phyloP scores from a whole-genome alignment of 306 rosid species.

The Prinsepia uniflora region DNA sequence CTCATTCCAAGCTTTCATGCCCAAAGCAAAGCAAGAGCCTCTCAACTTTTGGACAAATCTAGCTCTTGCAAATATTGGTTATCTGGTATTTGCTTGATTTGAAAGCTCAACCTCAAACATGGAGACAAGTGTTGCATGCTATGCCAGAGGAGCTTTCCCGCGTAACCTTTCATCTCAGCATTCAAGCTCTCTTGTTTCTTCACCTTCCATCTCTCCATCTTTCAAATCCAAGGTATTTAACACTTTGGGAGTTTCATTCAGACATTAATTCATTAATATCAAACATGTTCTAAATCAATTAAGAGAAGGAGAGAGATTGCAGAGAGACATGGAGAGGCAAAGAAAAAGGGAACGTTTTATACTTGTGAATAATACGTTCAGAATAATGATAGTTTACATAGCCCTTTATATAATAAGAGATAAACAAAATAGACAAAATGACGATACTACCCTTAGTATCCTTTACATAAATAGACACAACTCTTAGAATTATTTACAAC shows the following conservation, averaged over 20 bases:
- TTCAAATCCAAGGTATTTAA: constrained; percentile 32
- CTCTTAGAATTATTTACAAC: too few species aligned
- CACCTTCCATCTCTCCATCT: constrained; percentile 32
- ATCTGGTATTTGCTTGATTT: not conserved
- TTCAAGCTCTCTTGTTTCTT: constrained; percentile 25
- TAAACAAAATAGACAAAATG: too few species aligned
- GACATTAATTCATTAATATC: too few species aligned
- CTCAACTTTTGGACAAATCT: not conserved
- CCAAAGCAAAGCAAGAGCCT: not conserved
- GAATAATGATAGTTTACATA: too few species aligned
- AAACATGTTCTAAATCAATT: too few species aligned
- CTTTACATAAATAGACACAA: too few species aligned
- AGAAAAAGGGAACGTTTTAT: too few species aligned
- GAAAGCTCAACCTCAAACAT: constrained; percentile 4
- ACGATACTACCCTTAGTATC: too few species aligned
- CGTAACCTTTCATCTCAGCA: constrained; percentile 30
- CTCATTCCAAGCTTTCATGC: constrained; percentile 17
- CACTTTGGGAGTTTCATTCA: not conserved
- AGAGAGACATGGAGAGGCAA: too few species aligned
- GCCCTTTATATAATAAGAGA: too few species aligned
- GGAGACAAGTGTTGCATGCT: constrained; percentile 30
- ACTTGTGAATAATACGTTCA: too few species aligned
- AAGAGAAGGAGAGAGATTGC: too few species aligned
- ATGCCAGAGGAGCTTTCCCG: constrained; percentile 27
- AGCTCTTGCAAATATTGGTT: not conserved